A percentile compares a stretch with the other conserved stretches of the same genome.
These are phyloP conservation scores for Fusarium sp. DNA, from an alignment of 2,329 filamentous ascomycete genomes.

Conservation along the genomic window DNA sequence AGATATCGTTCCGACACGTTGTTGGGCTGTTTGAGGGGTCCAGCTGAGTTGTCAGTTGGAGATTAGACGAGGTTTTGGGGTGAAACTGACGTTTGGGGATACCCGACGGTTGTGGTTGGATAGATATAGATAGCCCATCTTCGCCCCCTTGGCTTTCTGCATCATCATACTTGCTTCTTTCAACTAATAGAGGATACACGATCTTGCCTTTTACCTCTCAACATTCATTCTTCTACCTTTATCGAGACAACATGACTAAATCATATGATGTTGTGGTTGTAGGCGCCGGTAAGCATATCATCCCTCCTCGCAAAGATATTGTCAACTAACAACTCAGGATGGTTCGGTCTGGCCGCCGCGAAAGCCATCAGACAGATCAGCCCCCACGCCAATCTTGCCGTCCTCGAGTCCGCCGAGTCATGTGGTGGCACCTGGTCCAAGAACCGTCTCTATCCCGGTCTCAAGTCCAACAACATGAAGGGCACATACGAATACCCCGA, in stretches of 20 bases:
- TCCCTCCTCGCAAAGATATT: not conserved
- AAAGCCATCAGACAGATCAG: constrained; percentile 62
- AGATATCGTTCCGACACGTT: not conserved
- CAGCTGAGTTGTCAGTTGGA: not conserved
- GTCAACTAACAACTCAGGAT: constrained; percentile 46
- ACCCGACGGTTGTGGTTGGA: not conserved
- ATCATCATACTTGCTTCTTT: not conserved
- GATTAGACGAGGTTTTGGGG: not conserved
- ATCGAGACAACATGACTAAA: not conserved
- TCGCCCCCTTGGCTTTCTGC: not conserved
- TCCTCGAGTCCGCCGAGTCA: constrained; percentile 61
- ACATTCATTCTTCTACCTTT: not conserved
- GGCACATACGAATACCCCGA: constrained; percentile 72
- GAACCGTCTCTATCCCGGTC: constrained; percentile 65
- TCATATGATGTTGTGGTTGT: constrained; percentile 39
- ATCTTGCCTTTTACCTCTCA: not conserved
- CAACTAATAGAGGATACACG: not conserved
- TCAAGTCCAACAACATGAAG: constrained; percentile 71
- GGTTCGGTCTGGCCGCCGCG: constrained; percentile 61
- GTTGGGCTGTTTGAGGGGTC: not conserved
- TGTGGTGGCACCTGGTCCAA: constrained; percentile 70
- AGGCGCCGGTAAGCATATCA: constrained; percentile 28
- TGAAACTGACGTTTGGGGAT: not conserved
- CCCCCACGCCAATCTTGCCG: constrained; percentile 54
- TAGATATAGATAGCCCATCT: constrained; percentile 7